Evolutionary conservation across 1,284 basidiomycete genomes (phyloP).

Genomic region (Leccinum laetum): DNA sequence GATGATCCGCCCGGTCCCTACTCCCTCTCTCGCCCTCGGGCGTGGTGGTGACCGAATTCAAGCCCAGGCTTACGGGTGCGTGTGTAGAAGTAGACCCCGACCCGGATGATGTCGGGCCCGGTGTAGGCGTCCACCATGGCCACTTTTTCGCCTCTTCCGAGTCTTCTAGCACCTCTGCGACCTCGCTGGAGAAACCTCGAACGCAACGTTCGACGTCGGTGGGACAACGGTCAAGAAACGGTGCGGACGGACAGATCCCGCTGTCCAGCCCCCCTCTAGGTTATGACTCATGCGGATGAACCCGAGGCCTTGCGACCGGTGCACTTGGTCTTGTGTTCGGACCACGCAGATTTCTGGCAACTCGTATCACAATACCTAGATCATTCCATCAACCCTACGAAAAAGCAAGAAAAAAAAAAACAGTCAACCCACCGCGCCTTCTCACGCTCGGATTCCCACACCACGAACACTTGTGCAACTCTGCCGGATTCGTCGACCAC

Average conservation of each 20-base stretch:
- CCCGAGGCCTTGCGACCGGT: constrained; percentile 18
- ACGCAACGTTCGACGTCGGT: background rate
- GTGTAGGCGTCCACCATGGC: constrained; percentile 48
- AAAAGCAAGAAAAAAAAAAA: background rate
- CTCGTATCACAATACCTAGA: constrained; percentile 48
- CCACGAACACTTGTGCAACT: constrained; percentile 55
- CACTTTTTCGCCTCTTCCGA: constrained; percentile 75
- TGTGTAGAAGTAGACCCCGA: background rate
- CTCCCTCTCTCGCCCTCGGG: background rate
- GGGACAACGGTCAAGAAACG: background rate
- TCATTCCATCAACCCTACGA: background rate
- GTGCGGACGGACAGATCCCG: constrained; percentile 2
- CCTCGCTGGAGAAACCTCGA: constrained; percentile 48
- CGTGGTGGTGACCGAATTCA: background rate
- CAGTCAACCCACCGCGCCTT: constrained; percentile 39
- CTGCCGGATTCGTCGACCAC: constrained; percentile 44
- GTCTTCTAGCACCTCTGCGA: constrained; percentile 67
- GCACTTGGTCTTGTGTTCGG: constrained; percentile 45
- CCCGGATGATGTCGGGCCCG: constrained; percentile 22
- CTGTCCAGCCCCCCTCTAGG: background rate
- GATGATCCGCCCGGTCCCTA: background rate
- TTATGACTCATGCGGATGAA: background rate
- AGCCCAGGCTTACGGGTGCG: background rate
- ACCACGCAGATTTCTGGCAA: constrained; percentile 54
- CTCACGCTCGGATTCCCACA: constrained; percentile 55